Evolutionary conservation across 2,329 filamentous ascomycete genomes (phyloP).

Genomic region (Fusarium sp.): DNA sequence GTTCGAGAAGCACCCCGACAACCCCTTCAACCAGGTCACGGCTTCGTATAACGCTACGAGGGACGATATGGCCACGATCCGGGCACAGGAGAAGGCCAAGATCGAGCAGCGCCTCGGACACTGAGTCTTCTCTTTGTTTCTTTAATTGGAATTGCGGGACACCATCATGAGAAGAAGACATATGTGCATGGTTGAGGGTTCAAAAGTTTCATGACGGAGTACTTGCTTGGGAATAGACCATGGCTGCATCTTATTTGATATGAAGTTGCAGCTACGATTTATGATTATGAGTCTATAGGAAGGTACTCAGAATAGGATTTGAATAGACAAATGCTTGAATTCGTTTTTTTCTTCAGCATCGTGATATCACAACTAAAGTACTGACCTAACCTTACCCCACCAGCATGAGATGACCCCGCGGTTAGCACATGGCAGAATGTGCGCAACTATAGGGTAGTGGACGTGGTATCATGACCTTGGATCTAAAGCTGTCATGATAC

Average conservation of each 20-base stretch:
- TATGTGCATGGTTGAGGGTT: not conserved
- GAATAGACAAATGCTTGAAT: not conserved
- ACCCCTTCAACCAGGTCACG: conserved; percentile 90
- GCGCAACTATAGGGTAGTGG: conserved; percentile 5
- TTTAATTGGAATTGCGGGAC: not conserved
- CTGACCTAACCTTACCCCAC: conserved; percentile 39
- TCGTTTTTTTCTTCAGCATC: not conserved
- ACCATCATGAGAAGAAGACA: not conserved
- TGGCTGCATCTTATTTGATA: conserved; percentile 15
- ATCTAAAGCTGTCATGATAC: conserved; percentile 6
- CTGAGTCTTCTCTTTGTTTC: conserved; percentile 19
- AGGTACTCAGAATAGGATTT: not conserved
- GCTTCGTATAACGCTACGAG: conserved; percentile 80
- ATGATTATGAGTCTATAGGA: not conserved
- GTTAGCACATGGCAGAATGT: conserved; percentile 42
- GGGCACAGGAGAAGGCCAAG: conserved; percentile 73
- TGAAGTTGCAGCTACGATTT: conserved; percentile 6
- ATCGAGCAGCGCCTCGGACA: conserved; percentile 74
- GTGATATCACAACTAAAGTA: not conserved
- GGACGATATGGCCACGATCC: conserved; percentile 77
- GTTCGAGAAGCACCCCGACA: conserved; percentile 93
- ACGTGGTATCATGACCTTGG: conserved; percentile 7
- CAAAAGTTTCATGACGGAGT: conserved; percentile 21
- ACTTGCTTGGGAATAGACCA: conserved; percentile 31
- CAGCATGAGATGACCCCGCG: conserved; percentile 38